Base-by-base conservation (phyloP, 257 asterid species). In the Verbascum thapsus region DNA sequence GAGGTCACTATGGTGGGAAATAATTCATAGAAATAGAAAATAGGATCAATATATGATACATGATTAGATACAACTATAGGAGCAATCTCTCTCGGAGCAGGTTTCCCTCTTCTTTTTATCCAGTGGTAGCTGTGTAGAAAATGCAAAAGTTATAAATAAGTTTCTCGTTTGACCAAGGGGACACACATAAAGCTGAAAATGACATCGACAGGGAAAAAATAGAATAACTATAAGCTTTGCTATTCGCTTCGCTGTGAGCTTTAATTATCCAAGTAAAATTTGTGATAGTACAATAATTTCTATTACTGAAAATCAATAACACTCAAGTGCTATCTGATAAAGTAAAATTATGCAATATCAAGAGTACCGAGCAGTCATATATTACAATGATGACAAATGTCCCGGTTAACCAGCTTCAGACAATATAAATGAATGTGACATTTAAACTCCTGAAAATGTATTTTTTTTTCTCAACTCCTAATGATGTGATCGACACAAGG, bases 31-130 rank as follows among this genome's bases (percentile, higher is more conserved):
- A 94, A 90, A 79, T 70, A 94, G 95, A 94, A 94, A 50, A 90
- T 90, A n/a, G 99, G 99, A 0, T 94, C 98, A 38, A 86, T 77
- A 63, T 88, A 90, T 15, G 99, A 94, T 58, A 88, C 90, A 74
- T 94, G 99, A 72, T 94, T 94, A 68, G 96, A 94, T 42, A 94
- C 98, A 68, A 94, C 78, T 38, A 94, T 72, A 22, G 99, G 99
- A 80, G 99, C 97, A 68, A 84, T 80, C 73, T 86, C 92, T 74
- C 99, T 81, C 0, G 91, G 84, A 34, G 98, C 96, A 63, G 99
- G 96, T 72, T 78, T 94, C 67, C 96, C 98, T 80, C 70, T 94
- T 60, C 98, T 78, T 69, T 80, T 84, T 69, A 94, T 94, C 99
- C 98, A 94, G n/a, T 94, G 99, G 76, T 85, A 94, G 59, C 98